Evolutionary conservation across 1,139 yeast species (phyloP).

Genomic region (Pichia norvegensis): DNA sequence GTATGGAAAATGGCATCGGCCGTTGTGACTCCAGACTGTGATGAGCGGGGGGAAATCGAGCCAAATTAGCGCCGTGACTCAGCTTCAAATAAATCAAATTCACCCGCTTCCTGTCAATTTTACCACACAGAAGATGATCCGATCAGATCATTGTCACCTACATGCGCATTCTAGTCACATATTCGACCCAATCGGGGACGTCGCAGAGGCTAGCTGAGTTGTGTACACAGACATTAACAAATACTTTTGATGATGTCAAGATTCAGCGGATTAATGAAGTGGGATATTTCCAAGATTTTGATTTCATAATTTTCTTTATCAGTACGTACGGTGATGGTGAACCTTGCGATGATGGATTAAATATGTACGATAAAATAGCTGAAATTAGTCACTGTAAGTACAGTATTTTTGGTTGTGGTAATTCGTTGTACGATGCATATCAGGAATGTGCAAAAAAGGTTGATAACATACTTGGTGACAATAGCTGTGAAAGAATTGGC

Average conservation of each 20-base stretch:
- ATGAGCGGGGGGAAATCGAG: no score
- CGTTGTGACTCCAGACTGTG: no score
- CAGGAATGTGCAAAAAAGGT: constrained; percentile 72
- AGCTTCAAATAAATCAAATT: no score
- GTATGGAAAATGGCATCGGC: no score
- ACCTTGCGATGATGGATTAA: constrained; percentile 85
- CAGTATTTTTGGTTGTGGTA: constrained; percentile 85
- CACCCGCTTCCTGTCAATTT: no score
- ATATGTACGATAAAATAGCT: constrained; percentile 51
- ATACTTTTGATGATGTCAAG: constrained; percentile 33
- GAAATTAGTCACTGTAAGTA: constrained; percentile 43
- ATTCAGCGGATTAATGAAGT: not conserved
- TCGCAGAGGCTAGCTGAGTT: constrained; percentile 81
- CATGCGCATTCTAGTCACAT: constrained; percentile 23
- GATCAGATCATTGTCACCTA: not conserved
- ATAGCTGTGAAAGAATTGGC: constrained; percentile 66
- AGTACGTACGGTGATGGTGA: constrained; percentile 98
- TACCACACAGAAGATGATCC: not conserved
- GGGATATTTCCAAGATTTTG: constrained; percentile 32
- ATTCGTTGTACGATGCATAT: constrained; percentile 82
- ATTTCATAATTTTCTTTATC: constrained; percentile 55
- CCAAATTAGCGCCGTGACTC: no score
- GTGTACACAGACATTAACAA: not conserved
- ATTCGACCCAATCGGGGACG: constrained; percentile 95
- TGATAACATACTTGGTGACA: constrained; percentile 37